Percentiles rank a stretch among this genome's conserved stretches.
Evolutionary conservation across 164 flowering plant genomes (phyloP).

Genomic region (Cinnamomum chago): DNA sequence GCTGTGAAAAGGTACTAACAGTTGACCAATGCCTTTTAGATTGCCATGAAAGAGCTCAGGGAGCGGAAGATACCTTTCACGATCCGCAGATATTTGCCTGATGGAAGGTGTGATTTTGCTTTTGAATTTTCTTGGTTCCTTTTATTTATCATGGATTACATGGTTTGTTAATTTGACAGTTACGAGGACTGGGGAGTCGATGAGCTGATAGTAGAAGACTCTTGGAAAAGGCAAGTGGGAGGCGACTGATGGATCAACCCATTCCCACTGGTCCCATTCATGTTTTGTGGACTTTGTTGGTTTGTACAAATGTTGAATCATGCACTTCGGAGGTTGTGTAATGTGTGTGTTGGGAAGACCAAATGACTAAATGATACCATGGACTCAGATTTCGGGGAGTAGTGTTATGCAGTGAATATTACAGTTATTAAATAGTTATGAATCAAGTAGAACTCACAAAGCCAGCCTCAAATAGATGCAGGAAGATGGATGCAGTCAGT

Average conservation of each 20-base stretch:
- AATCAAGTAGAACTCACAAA: too few relatives aligned
- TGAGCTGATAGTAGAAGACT: slow-evolving; percentile 90
- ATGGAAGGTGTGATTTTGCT: slow-evolving; percentile 65
- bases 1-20: neutral
- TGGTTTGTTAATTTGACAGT: slow-evolving; percentile 26
- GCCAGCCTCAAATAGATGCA: too few relatives aligned
- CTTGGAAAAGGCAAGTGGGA: slow-evolving; percentile 97
- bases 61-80: slow-evolving; percentile 89
- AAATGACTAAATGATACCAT: too few relatives aligned
- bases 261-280: too few relatives aligned
- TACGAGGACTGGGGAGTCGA: slow-evolving; percentile 97
- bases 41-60: slow-evolving; percentile 95
- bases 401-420: too few relatives aligned
- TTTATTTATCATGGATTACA: neutral
- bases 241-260: slow-evolving; percentile 42
- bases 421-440: too few relatives aligned
- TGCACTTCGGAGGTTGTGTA: too few relatives aligned
- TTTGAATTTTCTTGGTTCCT: neutral
- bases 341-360: too few relatives aligned
- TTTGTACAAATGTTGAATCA: too few relatives aligned
- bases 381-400: too few relatives aligned
- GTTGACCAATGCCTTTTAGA: slow-evolving; percentile 28
- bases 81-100: slow-evolving; percentile 84
- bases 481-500: too few relatives aligned
- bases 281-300: too few relatives aligned